Conservation (phyloP, 306 rosid species). For the Biancaea sappan region DNA sequence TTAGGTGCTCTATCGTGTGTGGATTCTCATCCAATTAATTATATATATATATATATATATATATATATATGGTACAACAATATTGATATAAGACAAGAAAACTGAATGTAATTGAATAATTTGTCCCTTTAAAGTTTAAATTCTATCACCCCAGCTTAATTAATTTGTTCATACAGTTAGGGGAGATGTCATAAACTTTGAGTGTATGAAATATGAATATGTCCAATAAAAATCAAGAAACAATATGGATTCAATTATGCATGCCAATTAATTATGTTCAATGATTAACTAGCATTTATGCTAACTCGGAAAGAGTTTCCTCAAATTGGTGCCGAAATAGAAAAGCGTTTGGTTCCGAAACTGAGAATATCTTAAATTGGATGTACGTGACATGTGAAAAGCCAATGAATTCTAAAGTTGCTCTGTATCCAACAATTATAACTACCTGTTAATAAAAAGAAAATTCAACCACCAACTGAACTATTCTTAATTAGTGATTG, state of each 20-base stretch:
- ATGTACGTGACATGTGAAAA: neutral
- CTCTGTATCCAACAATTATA: neutral
- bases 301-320: neutral
- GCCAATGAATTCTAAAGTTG: neutral
- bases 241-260: neutral
- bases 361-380: neutral
- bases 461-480: neutral
- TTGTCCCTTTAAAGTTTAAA: neutral
- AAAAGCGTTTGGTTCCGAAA: neutral
- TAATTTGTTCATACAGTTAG: neutral
- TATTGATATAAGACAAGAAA: neutral
- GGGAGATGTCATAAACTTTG: neutral
- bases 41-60: too few relatives aligned
- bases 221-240: too few relatives aligned
- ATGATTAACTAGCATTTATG: neutral
- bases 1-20: too few relatives aligned
- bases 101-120: neutral
- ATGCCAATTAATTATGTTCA: neutral
- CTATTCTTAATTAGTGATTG: neutral
- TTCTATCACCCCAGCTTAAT: neutral
- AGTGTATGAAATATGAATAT: too few relatives aligned
- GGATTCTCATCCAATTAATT: too few relatives aligned
- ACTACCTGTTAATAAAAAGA: neutral
- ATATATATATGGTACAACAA: neutral
- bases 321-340: neutral